phyloP scores from a whole-genome alignment of 2,329 filamentous ascomycete species.

The Fusarium oligoseptatum region DNA sequence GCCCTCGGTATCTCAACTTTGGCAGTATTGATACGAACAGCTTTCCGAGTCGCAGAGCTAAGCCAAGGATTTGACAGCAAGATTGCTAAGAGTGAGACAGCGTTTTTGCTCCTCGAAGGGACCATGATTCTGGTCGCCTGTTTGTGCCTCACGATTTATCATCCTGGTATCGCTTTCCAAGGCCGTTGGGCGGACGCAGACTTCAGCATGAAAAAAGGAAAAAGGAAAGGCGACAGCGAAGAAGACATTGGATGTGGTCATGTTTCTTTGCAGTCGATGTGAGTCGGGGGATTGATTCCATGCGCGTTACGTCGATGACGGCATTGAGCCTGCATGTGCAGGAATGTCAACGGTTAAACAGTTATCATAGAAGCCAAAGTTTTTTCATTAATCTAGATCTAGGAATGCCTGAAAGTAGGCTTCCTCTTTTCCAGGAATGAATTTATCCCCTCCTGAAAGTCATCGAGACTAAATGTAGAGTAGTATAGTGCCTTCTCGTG shows the following conservation, averaged over 20 bases:
- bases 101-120: not conserved
- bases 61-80: not conserved
- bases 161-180: not conserved
- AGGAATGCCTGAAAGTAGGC: constrained; percentile 24
- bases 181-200: not conserved
- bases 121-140: not conserved
- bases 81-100: not conserved
- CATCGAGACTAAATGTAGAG: constrained; percentile 29
- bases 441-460: constrained; percentile 33
- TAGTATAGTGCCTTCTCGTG: constrained; percentile 36
- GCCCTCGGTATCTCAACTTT: not conserved
- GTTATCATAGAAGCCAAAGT: not conserved
- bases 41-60: not conserved
- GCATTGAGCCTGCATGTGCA: not conserved
- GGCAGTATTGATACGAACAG: not conserved
- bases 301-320: not conserved
- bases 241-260: not conserved
- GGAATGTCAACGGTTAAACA: rapidly evolving
- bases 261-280: not conserved
- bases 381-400: not conserved
- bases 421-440: constrained; percentile 27
- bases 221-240: not conserved
- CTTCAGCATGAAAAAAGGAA: not conserved
- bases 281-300: not conserved
- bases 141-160: not conserved